phyloP scores from a whole-genome alignment of 176 grass and related monocot species.

The Melocanna baccifera region DNA sequence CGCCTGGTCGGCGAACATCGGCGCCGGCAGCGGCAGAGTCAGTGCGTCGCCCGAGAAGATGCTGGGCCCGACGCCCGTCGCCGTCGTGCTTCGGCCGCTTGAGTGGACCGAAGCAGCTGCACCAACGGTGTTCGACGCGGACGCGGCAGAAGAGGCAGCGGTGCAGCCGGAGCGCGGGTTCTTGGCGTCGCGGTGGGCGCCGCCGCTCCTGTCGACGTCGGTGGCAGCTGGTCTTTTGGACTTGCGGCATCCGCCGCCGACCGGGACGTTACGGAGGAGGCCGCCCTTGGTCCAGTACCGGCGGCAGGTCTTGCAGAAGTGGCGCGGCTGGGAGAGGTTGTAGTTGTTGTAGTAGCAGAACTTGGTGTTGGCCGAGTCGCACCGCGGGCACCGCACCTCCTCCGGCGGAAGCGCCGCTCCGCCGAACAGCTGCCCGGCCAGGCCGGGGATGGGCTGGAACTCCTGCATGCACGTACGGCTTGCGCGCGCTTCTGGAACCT shows the following conservation, averaged over 20 bases:
- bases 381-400: slow-evolving; percentile 59
- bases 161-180: not conserved
- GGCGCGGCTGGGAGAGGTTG: slow-evolving; percentile 63
- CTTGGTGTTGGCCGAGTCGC: slow-evolving; percentile 68
- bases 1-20: slow-evolving; percentile 31
- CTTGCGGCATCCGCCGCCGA: slow-evolving; percentile 48
- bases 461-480: slow-evolving; percentile 43
- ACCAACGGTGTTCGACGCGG: not conserved
- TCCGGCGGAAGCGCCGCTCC: not conserved
- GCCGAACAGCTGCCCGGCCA: slow-evolving; percentile 16
- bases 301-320: slow-evolving; percentile 68
- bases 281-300: slow-evolving; percentile 75
- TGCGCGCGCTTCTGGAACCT: not conserved
- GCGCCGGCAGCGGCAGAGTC: not conserved
- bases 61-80: not conserved
- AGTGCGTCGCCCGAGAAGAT: not conserved
- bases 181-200: not conserved
- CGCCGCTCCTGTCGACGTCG: not conserved
- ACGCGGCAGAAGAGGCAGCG: not conserved
- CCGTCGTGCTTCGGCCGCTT: not conserved
- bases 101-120: not conserved
- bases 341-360: slow-evolving; percentile 88
- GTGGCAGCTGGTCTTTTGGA: not conserved
- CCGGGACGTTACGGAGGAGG: slow-evolving; percentile 47
- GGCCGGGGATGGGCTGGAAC: slow-evolving; percentile 23